Base-by-base conservation (phyloP, 2,329 filamentous ascomycete genomes). In the Penicillium sp. region DNA sequence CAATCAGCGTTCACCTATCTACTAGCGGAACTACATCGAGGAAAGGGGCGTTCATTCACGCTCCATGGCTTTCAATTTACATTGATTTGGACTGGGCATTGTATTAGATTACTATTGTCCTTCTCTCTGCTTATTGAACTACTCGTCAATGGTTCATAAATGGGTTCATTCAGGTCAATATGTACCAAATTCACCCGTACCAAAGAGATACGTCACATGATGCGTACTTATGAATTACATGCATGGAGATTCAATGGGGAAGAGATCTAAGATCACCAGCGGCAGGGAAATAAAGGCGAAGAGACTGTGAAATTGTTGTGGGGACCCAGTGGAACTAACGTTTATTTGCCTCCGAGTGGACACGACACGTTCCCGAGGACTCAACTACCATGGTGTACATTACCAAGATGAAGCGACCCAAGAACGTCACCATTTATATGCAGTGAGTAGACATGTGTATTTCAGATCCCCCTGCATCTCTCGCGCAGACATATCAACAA, bases 11-110 rank as follows among this genome's bases (percentile, higher is more conserved):
- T 11, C 4, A 9, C 13, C 2, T 40, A 53, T 56, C 54, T 56
- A 56, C 54, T 56, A 53, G 54, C 54, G 39, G 32, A 24, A 47
- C 44, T 22, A 52, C 38, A 39, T 54, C 31, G 40, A 50, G 52
- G 47, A 54, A 54, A 54, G 52, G 52, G 52, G 52, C 44, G 11
- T 31, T 44, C n/a, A 44, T 44, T 44, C 43, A 36, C 13, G 34
- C 34, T 36, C 34, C 6, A 36, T 36, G n/a, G 34, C 34, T 7
- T 40, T 40, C 16, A 18, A 40, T 40, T 40, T 9, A 10, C 6
- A 40, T 40, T n/a, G 16, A 32, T 6, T 5, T 7, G 9, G 14
- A 18, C 31, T 44, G 18, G 14, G 14, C 16, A 21, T 44, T 44
- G 32, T 36, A n/a, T n/a, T n/a, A 13, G 34, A 36, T n/a, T n/a